Base-by-base conservation (phyloP, 1,139 yeast species). In the Casaregolazyma suthepensis region DNA sequence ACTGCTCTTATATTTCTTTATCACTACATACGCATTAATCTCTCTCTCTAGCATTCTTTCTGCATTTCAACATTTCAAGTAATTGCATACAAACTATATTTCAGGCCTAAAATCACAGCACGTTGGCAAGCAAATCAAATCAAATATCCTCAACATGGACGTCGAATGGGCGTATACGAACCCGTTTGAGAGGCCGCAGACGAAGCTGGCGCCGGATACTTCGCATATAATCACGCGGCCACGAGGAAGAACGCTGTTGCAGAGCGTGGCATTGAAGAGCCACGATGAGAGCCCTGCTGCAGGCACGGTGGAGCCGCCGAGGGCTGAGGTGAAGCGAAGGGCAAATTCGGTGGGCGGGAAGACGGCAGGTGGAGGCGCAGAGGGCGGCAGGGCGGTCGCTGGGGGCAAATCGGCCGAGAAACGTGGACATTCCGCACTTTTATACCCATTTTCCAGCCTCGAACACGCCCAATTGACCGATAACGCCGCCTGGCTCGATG, bases 151-250 rank as follows among this genome's bases (percentile, higher is more conserved):
- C 40, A 50, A 35, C 38, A 66, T 66, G 70, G 65, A 63, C 54
- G 70, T 66, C 57, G 70, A 66, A 46, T 66, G 70, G 70, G 68
- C 68, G 46, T 66, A 65, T 49, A 62, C 65, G 49, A 54, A 44
- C 38, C n/a, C 47, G 17, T 55, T 61, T 58, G 54, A 55, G 52
- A 52, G 57, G 52, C 38, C 57, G 38, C 43, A 52, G 48, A 37
- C 55, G 26, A 46, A 46, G 20, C 13, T 52, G 20, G 18, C 52
- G 49, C 12, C 26, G 19, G 26, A 19, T 7, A 29, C 17, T 6
- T 10, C 35, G 48, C 51, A 46, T 17, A 42, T 19, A 4, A 48
- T 35, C 31, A 43, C 52, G n/a, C 49, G 66, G 23, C 58, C 61
- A 13, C 54, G 68, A 13, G 66, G 62, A 15, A 56, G 62, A 43